These are phyloP conservation scores for Eragrostis curvula DNA, from an alignment of 176 grass and related monocot species.

Conservation along the genomic window DNA sequence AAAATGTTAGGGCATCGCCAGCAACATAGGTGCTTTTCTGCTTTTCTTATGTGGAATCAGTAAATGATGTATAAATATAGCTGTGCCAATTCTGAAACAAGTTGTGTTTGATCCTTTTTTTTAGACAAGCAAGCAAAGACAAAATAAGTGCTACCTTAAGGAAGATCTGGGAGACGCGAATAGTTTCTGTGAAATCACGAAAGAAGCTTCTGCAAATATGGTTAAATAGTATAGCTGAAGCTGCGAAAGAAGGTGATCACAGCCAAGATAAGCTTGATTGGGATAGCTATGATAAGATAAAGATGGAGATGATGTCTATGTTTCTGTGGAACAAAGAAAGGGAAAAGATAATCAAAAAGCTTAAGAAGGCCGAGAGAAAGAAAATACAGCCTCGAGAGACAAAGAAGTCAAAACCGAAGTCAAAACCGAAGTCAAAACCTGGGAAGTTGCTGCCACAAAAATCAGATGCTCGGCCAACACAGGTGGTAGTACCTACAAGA, in stretches of 20 bases:
- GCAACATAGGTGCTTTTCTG: slow-evolving; percentile 60
- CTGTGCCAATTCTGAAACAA: slow-evolving; percentile 20
- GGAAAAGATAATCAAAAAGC: slow-evolving; percentile 43
- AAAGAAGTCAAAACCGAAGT: slow-evolving; percentile 6
- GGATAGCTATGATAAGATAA: slow-evolving; percentile 78
- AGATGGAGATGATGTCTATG: slow-evolving; percentile 48
- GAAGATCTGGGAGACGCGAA: slow-evolving; percentile 64
- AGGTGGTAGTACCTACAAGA: slow-evolving; percentile 40
- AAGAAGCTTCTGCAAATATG: slow-evolving; percentile 52
- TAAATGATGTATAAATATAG: neutral
- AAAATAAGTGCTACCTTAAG: slow-evolving; percentile 70
- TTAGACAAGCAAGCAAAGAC: slow-evolving; percentile 67
- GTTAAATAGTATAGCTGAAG: slow-evolving; percentile 71
- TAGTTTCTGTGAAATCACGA: slow-evolving; percentile 44
- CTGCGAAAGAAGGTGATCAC: slow-evolving; percentile 55
- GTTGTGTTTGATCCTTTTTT: slow-evolving; percentile 14
- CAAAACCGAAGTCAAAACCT: slow-evolving; percentile 20
- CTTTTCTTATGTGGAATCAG: slow-evolving; percentile 26
- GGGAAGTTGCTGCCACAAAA: slow-evolving; percentile 31
- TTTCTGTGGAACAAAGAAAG: slow-evolving; percentile 50
- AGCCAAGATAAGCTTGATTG: slow-evolving; percentile 68
- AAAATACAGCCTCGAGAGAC: slow-evolving; percentile 1
- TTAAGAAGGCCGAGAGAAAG: slow-evolving; percentile 34
- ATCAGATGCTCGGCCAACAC: slow-evolving; percentile 15
- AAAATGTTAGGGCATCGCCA: slow-evolving; percentile 69